Base-by-base conservation (phyloP, 176 grass and related monocot genomes). In the Oryza glaberrima region DNA sequence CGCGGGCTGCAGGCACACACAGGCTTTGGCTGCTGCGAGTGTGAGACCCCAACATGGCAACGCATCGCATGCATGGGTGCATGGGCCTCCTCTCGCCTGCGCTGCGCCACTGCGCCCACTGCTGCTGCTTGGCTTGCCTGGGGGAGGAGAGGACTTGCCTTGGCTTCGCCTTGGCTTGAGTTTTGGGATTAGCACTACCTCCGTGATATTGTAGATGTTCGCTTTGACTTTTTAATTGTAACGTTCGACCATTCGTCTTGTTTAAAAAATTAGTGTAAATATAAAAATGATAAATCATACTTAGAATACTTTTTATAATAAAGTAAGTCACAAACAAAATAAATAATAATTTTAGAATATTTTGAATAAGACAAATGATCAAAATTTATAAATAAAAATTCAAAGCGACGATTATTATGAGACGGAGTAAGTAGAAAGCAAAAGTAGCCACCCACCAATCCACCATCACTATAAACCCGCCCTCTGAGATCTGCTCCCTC, bases 21-120 rank as follows among this genome's bases (percentile, higher is more conserved):
- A 69, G 78, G 61, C 71, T 76, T 66, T 80, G 77, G 73, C 35
- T 44, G 20, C 12, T 17, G 70, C 70, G 16, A 22, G 74, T 34
- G 76, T 72, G 83, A 67, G 83, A 75, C 23, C 23, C 28, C 26
- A 66, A 51, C 71, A 75, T 65, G 52, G 70, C 71, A 25, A 35
- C 36, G 36, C 36, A 38, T 16, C 56, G 40, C 40, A 41, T 41
- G 40, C 40, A 41, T 41, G 40, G 40, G 40, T 41, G 30, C 49
- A 60, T 76, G 61, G 73, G 46, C 63, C 82, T 32, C 63, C 82
- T 68, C 69, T 68, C 69, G 52, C 8, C 56, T 58, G 36, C 5
- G 36, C 36, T 38, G 36, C 36, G 36, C 51, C 16, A 36, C 47
- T 13, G 54, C 26, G n/a, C 40, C 16, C 60, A 20, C 65, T 65